phyloP scores from a whole-genome alignment of 345 rosid species.

The Salix koriyanagi region DNA sequence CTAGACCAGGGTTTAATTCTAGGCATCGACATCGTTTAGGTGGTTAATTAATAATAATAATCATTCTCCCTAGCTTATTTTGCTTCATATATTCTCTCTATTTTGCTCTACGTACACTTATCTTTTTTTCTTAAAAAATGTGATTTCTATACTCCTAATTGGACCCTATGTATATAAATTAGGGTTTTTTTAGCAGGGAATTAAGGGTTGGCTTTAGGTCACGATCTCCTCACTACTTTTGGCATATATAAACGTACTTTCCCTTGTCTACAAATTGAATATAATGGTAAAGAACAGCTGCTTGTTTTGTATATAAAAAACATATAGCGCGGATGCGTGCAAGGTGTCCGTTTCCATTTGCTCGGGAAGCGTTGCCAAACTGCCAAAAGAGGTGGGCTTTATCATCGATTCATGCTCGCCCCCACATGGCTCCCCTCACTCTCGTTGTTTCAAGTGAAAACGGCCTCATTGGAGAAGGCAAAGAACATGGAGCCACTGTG shows the following conservation, averaged over 20 bases:
- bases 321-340: background rate
- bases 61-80: background rate
- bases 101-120: background rate
- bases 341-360: slow-evolving; percentile 14
- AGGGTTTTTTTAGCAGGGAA: background rate
- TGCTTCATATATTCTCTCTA: background rate
- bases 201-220: background rate
- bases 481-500: slow-evolving; percentile 7
- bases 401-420: slow-evolving; percentile 15
- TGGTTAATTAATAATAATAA: too few relatives aligned
- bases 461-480: slow-evolving; percentile 7
- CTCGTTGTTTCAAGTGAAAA: too few relatives aligned
- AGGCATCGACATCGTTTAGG: background rate
- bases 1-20: background rate
- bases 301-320: background rate
- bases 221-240: too few relatives aligned
- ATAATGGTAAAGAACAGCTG: background rate
- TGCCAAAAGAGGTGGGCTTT: slow-evolving; percentile 25
- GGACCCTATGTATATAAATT: background rate
- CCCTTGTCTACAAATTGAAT: background rate
- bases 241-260: too few relatives aligned
- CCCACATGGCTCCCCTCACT: too few relatives aligned
- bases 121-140: background rate
- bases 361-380: slow-evolving; percentile 31
- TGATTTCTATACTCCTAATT: background rate